Evolutionary conservation across 2,329 filamentous ascomycete species (phyloP).

Genomic region (Colletotrichum tabaci): DNA sequence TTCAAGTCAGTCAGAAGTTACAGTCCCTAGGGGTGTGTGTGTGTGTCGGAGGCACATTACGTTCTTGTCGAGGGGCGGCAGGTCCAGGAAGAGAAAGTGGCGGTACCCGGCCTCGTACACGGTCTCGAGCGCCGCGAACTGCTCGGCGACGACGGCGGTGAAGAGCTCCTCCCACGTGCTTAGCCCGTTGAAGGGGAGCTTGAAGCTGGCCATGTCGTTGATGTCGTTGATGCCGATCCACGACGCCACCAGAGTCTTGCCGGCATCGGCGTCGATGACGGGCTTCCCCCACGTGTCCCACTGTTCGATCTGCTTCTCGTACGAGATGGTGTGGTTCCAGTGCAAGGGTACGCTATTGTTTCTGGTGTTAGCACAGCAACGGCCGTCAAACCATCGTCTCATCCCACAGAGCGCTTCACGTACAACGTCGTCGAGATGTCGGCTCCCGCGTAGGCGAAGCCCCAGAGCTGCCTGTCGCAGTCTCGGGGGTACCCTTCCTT

Average conservation of each 20-base stretch:
- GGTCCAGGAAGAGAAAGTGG: conserved; percentile 66
- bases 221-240: conserved; percentile 74
- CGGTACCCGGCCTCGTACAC: conserved; percentile 65
- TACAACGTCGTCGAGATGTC: conserved; percentile 50
- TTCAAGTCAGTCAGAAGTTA: not conserved
- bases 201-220: conserved; percentile 54
- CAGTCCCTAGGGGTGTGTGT: not conserved
- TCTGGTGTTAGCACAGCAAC: not conserved
- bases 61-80: conserved; percentile 61
- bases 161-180: conserved; percentile 18
- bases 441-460: conserved; percentile 69
- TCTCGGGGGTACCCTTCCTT: conserved; percentile 58
- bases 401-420: not conserved
- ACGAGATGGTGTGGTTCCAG: conserved; percentile 60
- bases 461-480: conserved; percentile 66
- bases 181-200: not conserved
- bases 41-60: conserved; percentile 2
- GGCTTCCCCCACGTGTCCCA: conserved; percentile 56
- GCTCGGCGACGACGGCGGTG: conserved; percentile 24
- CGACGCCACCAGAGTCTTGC: conserved; percentile 61
- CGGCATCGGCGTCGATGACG: conserved; percentile 46
- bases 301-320: conserved; percentile 66
- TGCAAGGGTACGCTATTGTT: conserved; percentile 60
- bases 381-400: too few species aligned
- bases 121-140: conserved; percentile 47